Percentiles rank a stretch among this genome's conserved stretches.
phyloP scores from a whole-genome alignment of 495 filamentous ascomycete genomes.

The Pseudomonodictys pantanalensis region DNA sequence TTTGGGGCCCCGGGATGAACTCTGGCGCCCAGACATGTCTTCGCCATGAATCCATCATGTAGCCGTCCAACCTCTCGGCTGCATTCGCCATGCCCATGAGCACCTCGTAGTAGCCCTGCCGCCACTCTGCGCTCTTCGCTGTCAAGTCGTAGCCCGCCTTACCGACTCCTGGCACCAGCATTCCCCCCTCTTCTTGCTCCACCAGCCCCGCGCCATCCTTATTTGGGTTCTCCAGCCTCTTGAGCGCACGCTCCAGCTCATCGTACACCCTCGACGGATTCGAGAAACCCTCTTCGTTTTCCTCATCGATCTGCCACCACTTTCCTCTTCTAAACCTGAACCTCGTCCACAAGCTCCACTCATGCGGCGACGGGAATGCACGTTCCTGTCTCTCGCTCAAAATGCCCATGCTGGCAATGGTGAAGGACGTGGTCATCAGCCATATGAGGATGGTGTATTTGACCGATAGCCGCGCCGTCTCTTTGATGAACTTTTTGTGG shows the following conservation, averaged over 20 bases:
- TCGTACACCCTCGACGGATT: constrained; percentile 63
- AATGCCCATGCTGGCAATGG: constrained; percentile 55
- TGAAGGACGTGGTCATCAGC: constrained; percentile 51
- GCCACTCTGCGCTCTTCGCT: constrained; percentile 73
- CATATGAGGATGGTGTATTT: constrained; percentile 60
- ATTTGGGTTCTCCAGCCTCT: constrained; percentile 49
- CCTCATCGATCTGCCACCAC: constrained; percentile 50
- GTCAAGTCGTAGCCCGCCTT: constrained; percentile 66
- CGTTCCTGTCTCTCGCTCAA: constrained; percentile 70
- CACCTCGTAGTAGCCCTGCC: constrained; percentile 75
- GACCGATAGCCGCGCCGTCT: constrained; percentile 57
- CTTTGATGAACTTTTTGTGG: constrained; percentile 62
- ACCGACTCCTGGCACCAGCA: constrained; percentile 54
- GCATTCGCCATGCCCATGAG: constrained; percentile 72
- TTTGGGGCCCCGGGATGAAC: constrained; percentile 74
- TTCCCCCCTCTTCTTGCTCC: constrained; percentile 54
- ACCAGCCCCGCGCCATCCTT: constrained; percentile 64
- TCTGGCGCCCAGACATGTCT: constrained; percentile 59
- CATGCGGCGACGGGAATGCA: constrained; percentile 65
- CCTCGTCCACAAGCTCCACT: constrained; percentile 60
- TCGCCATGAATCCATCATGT: constrained; percentile 63
- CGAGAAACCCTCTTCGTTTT: constrained; percentile 46
- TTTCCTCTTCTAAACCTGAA: constrained; percentile 37
- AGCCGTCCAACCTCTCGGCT: constrained; percentile 77
- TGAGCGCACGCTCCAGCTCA: constrained; percentile 53